Evolutionary conservation across 495 filamentous ascomycete genomes (phyloP), one percentile per base, ranked within the genome.

Genomic region (Hypoxylon subgilvum): DNA sequence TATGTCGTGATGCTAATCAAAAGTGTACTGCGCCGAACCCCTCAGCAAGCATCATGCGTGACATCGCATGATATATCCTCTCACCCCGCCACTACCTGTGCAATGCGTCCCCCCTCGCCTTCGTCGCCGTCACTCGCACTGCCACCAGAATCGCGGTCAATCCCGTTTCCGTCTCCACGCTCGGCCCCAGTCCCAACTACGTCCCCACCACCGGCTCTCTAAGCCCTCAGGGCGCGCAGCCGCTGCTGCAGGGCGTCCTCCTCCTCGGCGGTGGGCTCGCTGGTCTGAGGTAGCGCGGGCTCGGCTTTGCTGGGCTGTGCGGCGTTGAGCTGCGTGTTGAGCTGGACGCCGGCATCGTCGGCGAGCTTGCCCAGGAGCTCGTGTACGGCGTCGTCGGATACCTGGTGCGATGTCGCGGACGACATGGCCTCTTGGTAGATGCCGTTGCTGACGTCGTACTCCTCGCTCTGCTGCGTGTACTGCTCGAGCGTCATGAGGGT

Each of bases 401-500:
- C 89, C 47, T 84, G 86, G 19, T 87, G 82, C 9, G 87, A 86
- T 0, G 90, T 92, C 39, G 85, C 85, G 35, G 82, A 82, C 6
- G 84, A 83, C 39, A 90, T 91, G 34, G 89, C 89, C 67, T 89
- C 91, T 72, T 91, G 87, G 75, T 91, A 91, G 73, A 91, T 91
- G 18, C 85, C 86, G 42, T 88, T 91, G 65, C 82, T 84, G 61
- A 92, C 88, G 69, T 91, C 89, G 52, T 92, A 84, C 62, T 92
- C 88, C 65, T 92, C 89, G 75, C 91, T 91, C 71, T 93, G 89
- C 36, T 81, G 79, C 70, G 90, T 86, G 78, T 90, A 92, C 64
- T 86, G 84, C 66, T 92, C 89, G 78, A 93, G 91, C 23, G 78
- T 79, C 38, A 79, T 55, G 47, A 80, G 74, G 35, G 78, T 80